Evolutionary conservation across 2,329 filamentous ascomycete genomes (phyloP).

Genomic region (Bipolaris sorokiniana): DNA sequence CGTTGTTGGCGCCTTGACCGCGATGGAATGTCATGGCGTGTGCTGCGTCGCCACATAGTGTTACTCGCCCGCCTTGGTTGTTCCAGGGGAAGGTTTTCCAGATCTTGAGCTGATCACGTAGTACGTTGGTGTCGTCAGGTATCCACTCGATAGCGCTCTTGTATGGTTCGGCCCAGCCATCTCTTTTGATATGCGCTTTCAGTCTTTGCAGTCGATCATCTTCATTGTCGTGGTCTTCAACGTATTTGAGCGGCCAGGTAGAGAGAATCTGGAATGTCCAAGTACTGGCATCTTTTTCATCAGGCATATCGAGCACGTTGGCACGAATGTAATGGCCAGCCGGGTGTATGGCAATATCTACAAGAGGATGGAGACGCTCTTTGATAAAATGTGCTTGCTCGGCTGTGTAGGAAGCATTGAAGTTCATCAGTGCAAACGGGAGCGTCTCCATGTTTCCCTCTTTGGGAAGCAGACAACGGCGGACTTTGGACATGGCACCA

Average conservation of each 20-base stretch:
- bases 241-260: conserved; percentile 37
- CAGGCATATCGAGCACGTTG: conserved; percentile 43
- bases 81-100: conserved; percentile 48
- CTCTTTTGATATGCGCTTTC: conserved; percentile 35
- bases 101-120: conserved; percentile 43
- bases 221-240: conserved; percentile 39
- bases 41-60: conserved; percentile 49
- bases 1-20: conserved; percentile 49
- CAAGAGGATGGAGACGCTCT: conserved; percentile 34
- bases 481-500: conserved; percentile 36
- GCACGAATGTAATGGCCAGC: conserved; percentile 39
- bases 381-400: conserved; percentile 37
- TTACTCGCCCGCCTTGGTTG: conserved; percentile 41
- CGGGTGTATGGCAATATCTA: conserved; percentile 42
- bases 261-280: conserved; percentile 47
- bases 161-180: conserved; percentile 44
- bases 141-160: conserved; percentile 45
- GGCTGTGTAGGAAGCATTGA: conserved; percentile 35
- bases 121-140: conserved; percentile 35
- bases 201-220: conserved; percentile 28
- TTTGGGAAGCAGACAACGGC: conserved; percentile 30
- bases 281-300: conserved; percentile 39
- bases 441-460: conserved; percentile 31
- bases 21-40: conserved; percentile 52
- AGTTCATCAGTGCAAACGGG: conserved; percentile 40